These are phyloP conservation scores for Boletus patriciae DNA, from an alignment of 768 basidiomycete species.

Conservation along the genomic window DNA sequence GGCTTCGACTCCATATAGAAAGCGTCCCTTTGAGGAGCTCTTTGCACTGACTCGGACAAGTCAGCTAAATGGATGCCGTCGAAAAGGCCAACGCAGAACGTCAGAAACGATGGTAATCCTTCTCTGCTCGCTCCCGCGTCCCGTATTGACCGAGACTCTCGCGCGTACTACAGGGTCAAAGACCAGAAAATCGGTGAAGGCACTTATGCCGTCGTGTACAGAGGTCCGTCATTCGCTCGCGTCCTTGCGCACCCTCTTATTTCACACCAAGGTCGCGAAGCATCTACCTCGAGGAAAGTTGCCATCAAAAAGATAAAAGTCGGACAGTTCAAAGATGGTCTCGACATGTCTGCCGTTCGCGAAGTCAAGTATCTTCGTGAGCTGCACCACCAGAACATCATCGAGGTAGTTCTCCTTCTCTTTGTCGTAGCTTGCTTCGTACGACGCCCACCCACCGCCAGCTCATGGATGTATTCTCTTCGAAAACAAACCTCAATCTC, in stretches of 20 bases:
- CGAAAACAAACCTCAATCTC: conserved; percentile 94
- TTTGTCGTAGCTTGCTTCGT: background rate
- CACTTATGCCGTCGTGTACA: conserved; percentile 94
- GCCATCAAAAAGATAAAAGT: conserved; percentile 99
- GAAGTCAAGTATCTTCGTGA: conserved; percentile 98
- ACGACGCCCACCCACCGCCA: conserved; percentile 31
- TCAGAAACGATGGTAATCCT: conserved; percentile 63
- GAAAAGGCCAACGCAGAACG: conserved; percentile 74
- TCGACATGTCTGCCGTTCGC: conserved; percentile 98
- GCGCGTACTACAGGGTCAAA: conserved; percentile 56
- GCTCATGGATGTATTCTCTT: conserved; percentile 96
- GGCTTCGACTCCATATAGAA: conserved; percentile 6
- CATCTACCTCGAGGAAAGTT: conserved; percentile 74
- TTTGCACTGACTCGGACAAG: too few species aligned
- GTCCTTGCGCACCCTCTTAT: background rate
- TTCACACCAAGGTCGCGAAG: conserved; percentile 54
- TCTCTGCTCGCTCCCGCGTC: background rate
- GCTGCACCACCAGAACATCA: conserved; percentile 90
- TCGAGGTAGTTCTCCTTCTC: conserved; percentile 58
- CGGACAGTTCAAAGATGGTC: conserved; percentile 94
- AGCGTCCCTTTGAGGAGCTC: background rate
- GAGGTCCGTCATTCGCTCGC: conserved; percentile 50
- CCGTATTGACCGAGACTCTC: conserved; percentile 14
- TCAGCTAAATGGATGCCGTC: conserved; percentile 63
- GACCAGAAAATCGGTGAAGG: conserved; percentile 87